Conservation (phyloP, 805 yeast genomes). For the Schwanniomyces polymorphus region DNA sequence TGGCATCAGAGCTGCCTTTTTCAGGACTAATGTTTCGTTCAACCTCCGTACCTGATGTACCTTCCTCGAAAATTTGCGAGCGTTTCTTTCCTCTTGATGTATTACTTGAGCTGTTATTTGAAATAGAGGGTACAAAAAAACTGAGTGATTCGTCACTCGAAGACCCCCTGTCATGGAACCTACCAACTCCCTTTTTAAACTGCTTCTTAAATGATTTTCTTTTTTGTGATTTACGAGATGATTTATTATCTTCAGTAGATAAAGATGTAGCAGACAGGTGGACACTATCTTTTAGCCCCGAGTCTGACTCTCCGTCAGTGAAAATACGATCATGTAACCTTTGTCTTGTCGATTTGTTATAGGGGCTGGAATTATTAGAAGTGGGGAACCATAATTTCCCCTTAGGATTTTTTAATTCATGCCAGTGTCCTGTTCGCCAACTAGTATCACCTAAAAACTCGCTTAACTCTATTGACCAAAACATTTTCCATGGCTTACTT, state of each 20-base stretch:
- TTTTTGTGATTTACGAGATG: not conserved
- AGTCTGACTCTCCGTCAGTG: slow-evolving; percentile 12
- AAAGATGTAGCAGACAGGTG: slow-evolving; percentile 7
- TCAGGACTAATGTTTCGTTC: not conserved
- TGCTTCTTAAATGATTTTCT: not conserved
- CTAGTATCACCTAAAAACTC: slow-evolving; percentile 57
- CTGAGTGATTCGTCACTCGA: not conserved
- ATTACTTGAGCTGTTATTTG: not conserved
- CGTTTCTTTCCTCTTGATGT: not conserved
- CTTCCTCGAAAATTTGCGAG: not conserved
- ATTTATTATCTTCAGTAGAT: not conserved
- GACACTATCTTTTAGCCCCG: slow-evolving; percentile 3
- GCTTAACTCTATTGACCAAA: slow-evolving; percentile 66
- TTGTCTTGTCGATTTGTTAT: slow-evolving; percentile 2
- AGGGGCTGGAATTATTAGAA: slow-evolving; percentile 1
- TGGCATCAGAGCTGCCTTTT: not conserved
- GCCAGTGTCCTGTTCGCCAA: slow-evolving; percentile 61
- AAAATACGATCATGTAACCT: slow-evolving; percentile 36
- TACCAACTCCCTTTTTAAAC: not conserved
- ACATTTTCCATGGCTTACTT: slow-evolving; percentile 42
- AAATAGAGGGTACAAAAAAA: not conserved
- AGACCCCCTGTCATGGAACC: not conserved
- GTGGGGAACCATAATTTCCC: slow-evolving; percentile 56
- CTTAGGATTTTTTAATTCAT: slow-evolving; percentile 43
- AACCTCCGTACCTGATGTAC: not conserved